phyloP scores from a whole-genome alignment of 2,329 filamentous ascomycete genomes.

The Penicillium griseofulvum region DNA sequence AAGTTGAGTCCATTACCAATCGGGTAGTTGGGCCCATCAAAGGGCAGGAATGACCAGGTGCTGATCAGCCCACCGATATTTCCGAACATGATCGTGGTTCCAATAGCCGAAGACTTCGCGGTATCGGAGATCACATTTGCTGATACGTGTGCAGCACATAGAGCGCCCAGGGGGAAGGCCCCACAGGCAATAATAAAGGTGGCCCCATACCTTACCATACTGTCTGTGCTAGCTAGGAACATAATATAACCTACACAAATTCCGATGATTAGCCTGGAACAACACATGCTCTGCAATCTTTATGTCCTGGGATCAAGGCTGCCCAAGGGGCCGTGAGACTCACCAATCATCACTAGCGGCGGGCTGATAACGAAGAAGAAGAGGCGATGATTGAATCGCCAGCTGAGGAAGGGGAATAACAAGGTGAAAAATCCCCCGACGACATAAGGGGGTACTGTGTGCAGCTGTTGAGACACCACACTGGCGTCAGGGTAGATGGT shows the following conservation, averaged over 20 bases:
- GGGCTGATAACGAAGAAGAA: constrained; percentile 61
- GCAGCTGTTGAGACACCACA: constrained; percentile 64
- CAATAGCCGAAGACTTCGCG: constrained; percentile 64
- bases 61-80: constrained; percentile 68
- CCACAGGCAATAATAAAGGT: constrained; percentile 67
- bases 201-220: constrained; percentile 63
- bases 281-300: background rate
- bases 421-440: constrained; percentile 67
- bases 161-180: constrained; percentile 61
- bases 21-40: constrained; percentile 63
- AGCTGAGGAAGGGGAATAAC: constrained; percentile 60
- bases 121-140: constrained; percentile 72
- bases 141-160: constrained; percentile 65
- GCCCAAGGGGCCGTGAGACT: background rate
- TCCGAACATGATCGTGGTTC: constrained; percentile 67
- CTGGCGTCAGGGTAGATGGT: constrained; percentile 63
- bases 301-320: background rate
- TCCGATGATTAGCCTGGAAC: background rate
- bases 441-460: constrained; percentile 68
- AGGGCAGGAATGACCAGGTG: constrained; percentile 64
- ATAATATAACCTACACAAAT: constrained; percentile 57
- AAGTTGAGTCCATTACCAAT: constrained; percentile 72
- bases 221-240: constrained; percentile 59
- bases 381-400: constrained; percentile 58
- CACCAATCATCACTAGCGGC: constrained; percentile 61